These are phyloP conservation scores for Cicer pinnatifidum DNA, from an alignment of 306 rosid genomes.

Conservation along the genomic window DNA sequence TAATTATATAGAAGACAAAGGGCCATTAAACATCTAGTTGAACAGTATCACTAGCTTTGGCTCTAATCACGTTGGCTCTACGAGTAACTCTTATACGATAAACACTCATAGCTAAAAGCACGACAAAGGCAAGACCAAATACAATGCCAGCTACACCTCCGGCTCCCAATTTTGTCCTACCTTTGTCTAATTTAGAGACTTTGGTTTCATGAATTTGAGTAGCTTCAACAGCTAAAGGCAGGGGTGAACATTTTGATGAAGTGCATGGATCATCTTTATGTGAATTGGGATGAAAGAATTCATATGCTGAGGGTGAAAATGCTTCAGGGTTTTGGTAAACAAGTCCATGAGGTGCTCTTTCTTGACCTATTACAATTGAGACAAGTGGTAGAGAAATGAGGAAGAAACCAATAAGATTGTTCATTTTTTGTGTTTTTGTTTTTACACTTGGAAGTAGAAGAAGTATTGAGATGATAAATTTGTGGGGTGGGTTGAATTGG, in stretches of 20 bases:
- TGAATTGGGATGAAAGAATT: constrained; percentile 79
- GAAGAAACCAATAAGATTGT: constrained; percentile 42
- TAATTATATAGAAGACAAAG: neutral
- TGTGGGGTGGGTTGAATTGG: constrained; percentile 42
- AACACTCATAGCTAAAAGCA: constrained; percentile 66
- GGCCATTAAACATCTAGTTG: constrained; percentile 32
- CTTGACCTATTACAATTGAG: constrained; percentile 59
- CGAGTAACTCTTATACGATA: constrained; percentile 51
- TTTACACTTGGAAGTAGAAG: constrained; percentile 35
- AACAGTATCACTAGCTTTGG: constrained; percentile 31
- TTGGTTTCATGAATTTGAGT: constrained; percentile 61
- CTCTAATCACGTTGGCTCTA: constrained; percentile 27
- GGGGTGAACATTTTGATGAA: constrained; percentile 68
- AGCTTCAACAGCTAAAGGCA: constrained; percentile 70
- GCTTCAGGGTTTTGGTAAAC: constrained; percentile 60
- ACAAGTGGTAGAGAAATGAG: constrained; percentile 55
- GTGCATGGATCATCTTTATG: constrained; percentile 59
- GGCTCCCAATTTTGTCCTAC: constrained; percentile 50
- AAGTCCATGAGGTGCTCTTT: constrained; percentile 90
- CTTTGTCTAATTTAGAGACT: constrained; percentile 37
- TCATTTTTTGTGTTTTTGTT: constrained; percentile 47
- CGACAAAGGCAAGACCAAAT: constrained; percentile 64
- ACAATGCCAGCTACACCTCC: constrained; percentile 64
- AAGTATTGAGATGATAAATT: constrained; percentile 34
- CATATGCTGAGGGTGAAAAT: constrained; percentile 77